Evolutionary conservation across 2,329 filamentous ascomycete genomes (phyloP), one percentile per base, ranked within the genome.

Genomic region (Apiospora arundinis): DNA sequence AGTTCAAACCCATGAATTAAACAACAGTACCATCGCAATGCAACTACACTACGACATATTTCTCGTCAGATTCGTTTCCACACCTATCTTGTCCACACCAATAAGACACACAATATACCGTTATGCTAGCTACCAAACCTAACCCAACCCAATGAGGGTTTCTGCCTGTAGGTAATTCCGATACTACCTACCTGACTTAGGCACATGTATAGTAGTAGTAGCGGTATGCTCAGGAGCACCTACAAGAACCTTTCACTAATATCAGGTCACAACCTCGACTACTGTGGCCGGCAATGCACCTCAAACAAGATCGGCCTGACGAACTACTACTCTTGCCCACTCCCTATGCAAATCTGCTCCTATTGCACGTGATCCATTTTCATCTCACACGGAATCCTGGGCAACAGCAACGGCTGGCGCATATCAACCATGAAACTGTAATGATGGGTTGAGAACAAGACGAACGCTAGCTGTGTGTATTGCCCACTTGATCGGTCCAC

Each of bases 301-400:
- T 63, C 56, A 63, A 60, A 40, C 56, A 63, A 63, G 56, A 63
- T 63, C 56, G 18, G 12, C 56, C 56, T 32, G 56, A 63, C 40
- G 56, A 63, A 63, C 56, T n/a, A 14, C 32, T n/a, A 63, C 9
- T 40, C 2, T 32, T n/a, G 5, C 32, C 56, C 56, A 63, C 56
- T 32, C 32, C 32, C 6, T 63, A 12, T 63, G 56, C 56, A 37
- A 63, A 63, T 63, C 28, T 63, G 32, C 32, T 12, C 18, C n/a
- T 37, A 40, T n/a, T 60, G 16, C n/a, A n/a, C 52, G 28, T 37
- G 32, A 60, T 37, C 28, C 56, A 40, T 40, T 28, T 37, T 16
- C 56, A 40, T 40, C 56, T 63, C n/a, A 9, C 56, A 14, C 56
- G 9, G 9, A n/a, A n/a, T 32, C 14, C 56, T 63, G 28, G 32